Evolutionary conservation across 805 yeast species (phyloP).

Genomic region (Yarrowia sp.): DNA sequence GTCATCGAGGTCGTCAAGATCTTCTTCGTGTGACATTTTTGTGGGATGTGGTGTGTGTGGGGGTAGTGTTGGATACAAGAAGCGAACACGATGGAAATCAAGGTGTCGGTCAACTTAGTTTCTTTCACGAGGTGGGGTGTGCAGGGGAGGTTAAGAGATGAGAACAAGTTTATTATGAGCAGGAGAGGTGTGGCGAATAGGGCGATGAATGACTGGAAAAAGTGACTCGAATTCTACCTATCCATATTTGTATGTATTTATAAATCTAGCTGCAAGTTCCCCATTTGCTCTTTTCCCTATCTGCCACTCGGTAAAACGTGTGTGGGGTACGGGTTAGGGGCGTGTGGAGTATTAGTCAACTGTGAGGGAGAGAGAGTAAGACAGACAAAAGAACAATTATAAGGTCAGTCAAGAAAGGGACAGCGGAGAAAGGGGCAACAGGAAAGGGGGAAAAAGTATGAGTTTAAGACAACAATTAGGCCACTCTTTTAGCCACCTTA

Average conservation of each 20-base stretch:
- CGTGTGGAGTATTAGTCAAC: not conserved
- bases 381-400: too few species aligned
- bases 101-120: slow-evolving; percentile 18
- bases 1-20: slow-evolving; percentile 51
- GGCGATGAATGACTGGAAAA: not conserved
- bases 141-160: slow-evolving; percentile 8
- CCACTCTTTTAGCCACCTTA: too few species aligned
- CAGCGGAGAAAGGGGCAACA: too few species aligned
- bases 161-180: too few species aligned
- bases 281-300: too few species aligned
- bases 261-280: too few species aligned
- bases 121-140: slow-evolving; percentile 38
- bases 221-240: not conserved
- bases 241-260: too few species aligned
- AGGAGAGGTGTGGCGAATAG: too few species aligned
- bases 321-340: slow-evolving; percentile 35
- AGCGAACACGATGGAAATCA: slow-evolving; percentile 26
- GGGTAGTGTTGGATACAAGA: not conserved
- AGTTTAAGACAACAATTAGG: too few species aligned
- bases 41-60: slow-evolving; percentile 3
- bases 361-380: not conserved
- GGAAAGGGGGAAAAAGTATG: too few species aligned
- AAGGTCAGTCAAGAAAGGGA: too few species aligned
- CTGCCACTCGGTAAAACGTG: not conserved
- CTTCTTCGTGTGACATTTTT: slow-evolving; percentile 43